Conservation (phyloP, 306 rosid genomes). For the Acacia acuminata region DNA sequence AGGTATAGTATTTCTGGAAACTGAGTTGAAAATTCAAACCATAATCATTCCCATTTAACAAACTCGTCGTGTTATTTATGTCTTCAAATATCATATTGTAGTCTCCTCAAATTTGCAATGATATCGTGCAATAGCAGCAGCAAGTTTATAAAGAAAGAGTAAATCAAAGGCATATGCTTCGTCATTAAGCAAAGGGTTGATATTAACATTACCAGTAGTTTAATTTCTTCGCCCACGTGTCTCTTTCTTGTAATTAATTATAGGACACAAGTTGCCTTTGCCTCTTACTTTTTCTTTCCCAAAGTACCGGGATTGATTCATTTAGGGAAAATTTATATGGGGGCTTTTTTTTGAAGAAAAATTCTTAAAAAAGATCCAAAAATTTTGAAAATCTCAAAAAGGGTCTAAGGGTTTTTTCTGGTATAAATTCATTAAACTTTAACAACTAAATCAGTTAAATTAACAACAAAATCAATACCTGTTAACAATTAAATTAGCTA, state of each 20-base stretch:
- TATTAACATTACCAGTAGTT: neutral
- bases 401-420: no score
- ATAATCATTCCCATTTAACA: constrained; percentile 36
- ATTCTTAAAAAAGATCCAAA: no score
- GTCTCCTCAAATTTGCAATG: neutral
- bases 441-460: no score
- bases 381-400: no score
- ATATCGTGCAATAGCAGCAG: neutral
- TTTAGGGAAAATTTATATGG: no score
- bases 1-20: constrained; percentile 26
- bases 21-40: constrained; percentile 44
- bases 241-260: neutral
- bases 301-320: neutral
- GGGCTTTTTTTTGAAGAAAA: no score
- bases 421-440: no score
- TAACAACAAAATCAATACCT: no score
- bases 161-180: neutral
- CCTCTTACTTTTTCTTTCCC: neutral
- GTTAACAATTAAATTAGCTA: no score
- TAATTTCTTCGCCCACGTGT: constrained; percentile 3
- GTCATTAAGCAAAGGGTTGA: neutral
- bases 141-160: neutral
- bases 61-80: neutral
- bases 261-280: neutral
- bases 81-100: neutral